These are phyloP conservation scores for Fomitopsis serialis DNA, from an alignment of 768 basidiomycete genomes.

Conservation along the genomic window DNA sequence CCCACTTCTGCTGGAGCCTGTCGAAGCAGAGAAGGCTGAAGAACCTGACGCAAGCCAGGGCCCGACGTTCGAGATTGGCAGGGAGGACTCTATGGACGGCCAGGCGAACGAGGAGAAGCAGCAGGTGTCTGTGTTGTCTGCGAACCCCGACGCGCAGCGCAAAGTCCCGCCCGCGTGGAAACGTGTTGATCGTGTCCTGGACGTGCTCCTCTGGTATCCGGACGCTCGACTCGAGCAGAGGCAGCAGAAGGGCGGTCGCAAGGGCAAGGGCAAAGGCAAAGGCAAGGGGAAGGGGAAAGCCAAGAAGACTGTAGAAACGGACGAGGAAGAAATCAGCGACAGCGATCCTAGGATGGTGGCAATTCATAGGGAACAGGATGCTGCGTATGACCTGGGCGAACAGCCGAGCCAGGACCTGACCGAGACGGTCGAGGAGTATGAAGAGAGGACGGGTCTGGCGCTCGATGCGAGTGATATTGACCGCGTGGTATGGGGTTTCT, in stretches of 20 bases:
- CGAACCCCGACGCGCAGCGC: slow-evolving; percentile 65
- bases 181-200: slow-evolving; percentile 88
- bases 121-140: slow-evolving; percentile 21
- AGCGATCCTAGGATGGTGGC: slow-evolving; percentile 26
- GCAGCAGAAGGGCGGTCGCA: slow-evolving; percentile 16
- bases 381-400: slow-evolving; percentile 54
- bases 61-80: slow-evolving; percentile 36
- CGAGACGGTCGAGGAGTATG: slow-evolving; percentile 62
- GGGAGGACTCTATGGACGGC: slow-evolving; percentile 19
- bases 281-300: slow-evolving; percentile 20
- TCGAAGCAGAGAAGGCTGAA: slow-evolving; percentile 29
- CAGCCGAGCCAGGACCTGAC: slow-evolving; percentile 50
- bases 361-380: slow-evolving; percentile 22
- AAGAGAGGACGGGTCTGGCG: slow-evolving; percentile 33
- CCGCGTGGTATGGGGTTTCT: slow-evolving; percentile 72
- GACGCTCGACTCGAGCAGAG: slow-evolving; percentile 17
- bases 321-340: slow-evolving; percentile 24
- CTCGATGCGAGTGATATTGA: slow-evolving; percentile 48
- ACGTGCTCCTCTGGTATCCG: slow-evolving; percentile 64
- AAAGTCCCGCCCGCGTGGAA: slow-evolving; percentile 80
- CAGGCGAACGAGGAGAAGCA: slow-evolving; percentile 27
- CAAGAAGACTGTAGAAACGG: slow-evolving; percentile 22
- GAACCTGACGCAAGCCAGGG: slow-evolving; percentile 14
- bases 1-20: slow-evolving; percentile 49
- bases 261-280: slow-evolving; percentile 22